A percentile compares a stretch with the other conserved stretches of the same genome.
Conservation (phyloP, 2,329 filamentous ascomycete genomes). For the Phaeomoniella chlamydospora region DNA sequence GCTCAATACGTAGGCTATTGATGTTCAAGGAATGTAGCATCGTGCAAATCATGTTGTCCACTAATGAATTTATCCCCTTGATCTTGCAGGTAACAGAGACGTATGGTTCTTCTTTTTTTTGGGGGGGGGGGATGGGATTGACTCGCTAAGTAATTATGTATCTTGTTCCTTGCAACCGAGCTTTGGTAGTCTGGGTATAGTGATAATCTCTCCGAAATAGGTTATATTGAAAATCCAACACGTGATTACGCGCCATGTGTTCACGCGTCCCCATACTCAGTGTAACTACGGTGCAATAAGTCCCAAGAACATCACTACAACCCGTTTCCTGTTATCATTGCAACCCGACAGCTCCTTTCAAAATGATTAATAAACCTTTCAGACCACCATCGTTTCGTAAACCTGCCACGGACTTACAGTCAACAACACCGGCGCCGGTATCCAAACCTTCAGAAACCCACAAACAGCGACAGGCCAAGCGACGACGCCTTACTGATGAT, state of each 20-base stretch:
- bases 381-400: slow-evolving; percentile 27
- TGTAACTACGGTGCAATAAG: background rate
- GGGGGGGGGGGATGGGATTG: too few relatives aligned
- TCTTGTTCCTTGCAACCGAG: too few relatives aligned
- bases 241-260: background rate
- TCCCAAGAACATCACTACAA: too few relatives aligned
- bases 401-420: slow-evolving; percentile 3
- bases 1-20: too few relatives aligned
- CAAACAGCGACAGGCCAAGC: slow-evolving; percentile 18
- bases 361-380: slow-evolving; percentile 31
- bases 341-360: background rate
- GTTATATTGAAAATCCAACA: background rate
- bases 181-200: too few relatives aligned
- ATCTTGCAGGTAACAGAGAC: too few relatives aligned
- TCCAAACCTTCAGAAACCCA: background rate
- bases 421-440: slow-evolving; percentile 5
- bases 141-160: too few relatives aligned
- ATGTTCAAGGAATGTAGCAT: too few relatives aligned
- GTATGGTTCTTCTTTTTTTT: too few relatives aligned
- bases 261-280: slow-evolving; percentile 1
- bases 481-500: slow-evolving; percentile 18
- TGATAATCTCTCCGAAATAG: background rate
- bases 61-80: too few relatives aligned
- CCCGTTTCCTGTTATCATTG: background rate
- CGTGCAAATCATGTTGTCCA: too few relatives aligned